A percentile compares a stretch with the other conserved stretches of the same genome.
Conservation (phyloP, 352 stramenopile species). For the Globisporangium yorkense region DNA sequence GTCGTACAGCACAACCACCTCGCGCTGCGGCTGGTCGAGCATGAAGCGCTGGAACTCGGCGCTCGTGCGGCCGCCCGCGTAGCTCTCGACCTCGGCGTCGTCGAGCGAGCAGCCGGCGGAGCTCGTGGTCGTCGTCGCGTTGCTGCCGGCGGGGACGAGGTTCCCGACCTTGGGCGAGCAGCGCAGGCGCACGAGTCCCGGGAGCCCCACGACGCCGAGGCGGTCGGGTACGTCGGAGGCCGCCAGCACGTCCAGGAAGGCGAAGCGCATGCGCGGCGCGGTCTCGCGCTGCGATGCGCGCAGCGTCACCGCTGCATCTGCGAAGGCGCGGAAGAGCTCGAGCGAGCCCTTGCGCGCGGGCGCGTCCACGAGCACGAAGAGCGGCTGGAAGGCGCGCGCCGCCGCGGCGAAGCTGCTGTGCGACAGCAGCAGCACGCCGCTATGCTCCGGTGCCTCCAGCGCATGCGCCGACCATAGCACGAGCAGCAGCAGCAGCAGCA, state of each 20-base stretch:
- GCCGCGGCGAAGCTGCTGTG: constrained; percentile 14
- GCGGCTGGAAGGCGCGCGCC: constrained; percentile 16
- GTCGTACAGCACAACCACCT: constrained; percentile 14
- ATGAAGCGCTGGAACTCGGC: constrained; percentile 35
- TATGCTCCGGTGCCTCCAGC: constrained; percentile 8
- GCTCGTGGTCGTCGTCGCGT: neutral
- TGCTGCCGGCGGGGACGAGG: neutral
- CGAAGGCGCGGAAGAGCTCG: constrained; percentile 24
- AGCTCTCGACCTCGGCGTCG: constrained; percentile 15
- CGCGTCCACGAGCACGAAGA: constrained; percentile 42
- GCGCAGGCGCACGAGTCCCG: constrained; percentile 24
- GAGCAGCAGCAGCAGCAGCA: neutral
- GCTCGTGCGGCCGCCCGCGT: constrained; percentile 27
- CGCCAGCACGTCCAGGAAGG: constrained; percentile 19
- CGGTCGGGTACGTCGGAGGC: constrained; percentile 5
- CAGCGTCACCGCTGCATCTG: constrained; percentile 23
- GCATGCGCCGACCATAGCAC: constrained; percentile 2
- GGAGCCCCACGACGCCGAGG: constrained; percentile 21
- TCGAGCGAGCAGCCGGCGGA: constrained; percentile 10
- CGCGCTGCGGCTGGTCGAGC: constrained; percentile 18
- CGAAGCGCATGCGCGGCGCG: constrained; percentile 18
- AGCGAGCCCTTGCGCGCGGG: constrained; percentile 19
- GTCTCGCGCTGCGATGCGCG: constrained; percentile 9
- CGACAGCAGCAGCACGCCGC: constrained; percentile 26
- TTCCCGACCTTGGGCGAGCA: constrained; percentile 12